phyloP scores from a whole-genome alignment of 257 asterid genomes.

The Anisodus acutangulus region DNA sequence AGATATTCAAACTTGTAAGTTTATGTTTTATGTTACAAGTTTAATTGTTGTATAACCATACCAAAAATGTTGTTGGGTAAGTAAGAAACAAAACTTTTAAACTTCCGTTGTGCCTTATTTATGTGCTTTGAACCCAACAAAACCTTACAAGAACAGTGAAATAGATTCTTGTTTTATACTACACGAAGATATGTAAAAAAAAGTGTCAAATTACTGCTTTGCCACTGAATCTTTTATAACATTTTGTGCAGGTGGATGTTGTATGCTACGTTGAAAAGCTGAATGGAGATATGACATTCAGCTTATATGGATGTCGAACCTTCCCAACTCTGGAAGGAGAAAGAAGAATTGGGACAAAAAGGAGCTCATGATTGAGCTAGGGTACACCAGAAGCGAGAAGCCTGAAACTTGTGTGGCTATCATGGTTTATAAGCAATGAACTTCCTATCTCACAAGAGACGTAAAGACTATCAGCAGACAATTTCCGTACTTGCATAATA shows the following conservation, averaged over 20 bases:
- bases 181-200: neutral
- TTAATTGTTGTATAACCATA: too few relatives aligned
- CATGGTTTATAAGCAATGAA: neutral
- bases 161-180: neutral
- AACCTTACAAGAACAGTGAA: too few relatives aligned
- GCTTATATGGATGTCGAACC: neutral
- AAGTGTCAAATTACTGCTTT: neutral
- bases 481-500: neutral
- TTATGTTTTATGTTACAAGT: too few relatives aligned
- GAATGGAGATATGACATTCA: neutral
- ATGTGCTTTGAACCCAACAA: too few relatives aligned
- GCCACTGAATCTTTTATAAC: neutral
- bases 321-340: neutral
- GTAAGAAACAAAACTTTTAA: too few relatives aligned
- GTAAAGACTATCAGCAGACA: neutral
- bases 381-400: neutral
- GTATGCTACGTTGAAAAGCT: neutral
- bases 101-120: too few relatives aligned
- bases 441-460: neutral
- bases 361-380: neutral
- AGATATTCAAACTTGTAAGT: too few relatives aligned
- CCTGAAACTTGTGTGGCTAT: neutral
- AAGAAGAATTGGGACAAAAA: neutral
- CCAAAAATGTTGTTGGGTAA: too few relatives aligned
- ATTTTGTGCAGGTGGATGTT: conserved; percentile 2